Base-by-base conservation (phyloP, 2,329 filamentous ascomycete genomes). In the Seiridium cupressi region DNA sequence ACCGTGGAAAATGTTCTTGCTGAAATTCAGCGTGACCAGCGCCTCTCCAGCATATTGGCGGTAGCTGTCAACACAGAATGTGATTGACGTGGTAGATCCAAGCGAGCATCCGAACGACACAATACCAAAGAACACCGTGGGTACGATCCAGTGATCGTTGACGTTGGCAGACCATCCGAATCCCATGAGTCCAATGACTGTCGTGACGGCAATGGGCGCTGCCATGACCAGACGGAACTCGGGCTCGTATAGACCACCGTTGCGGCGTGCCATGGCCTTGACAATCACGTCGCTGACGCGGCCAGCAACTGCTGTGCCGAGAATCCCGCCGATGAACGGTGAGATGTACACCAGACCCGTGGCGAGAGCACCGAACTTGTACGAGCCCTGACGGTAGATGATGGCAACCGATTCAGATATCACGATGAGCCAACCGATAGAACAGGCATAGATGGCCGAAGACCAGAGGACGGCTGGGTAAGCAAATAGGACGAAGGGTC, bases 381-480 rank as follows among this genome's bases (percentile, higher is more conserved):
- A 98, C 0, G 81, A 81, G 0, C 80, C 78, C 58, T 86, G 80
- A 44, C 90, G 86, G 73, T 92, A 98, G 62, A 98, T 90, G 61
- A 89, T 82, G 0, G 92, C 85, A 3, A 98, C 87, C 0, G 90
- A 90, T 74, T 98, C 93, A 0, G 93, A 97, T 1, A 98, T 84
- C 48, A 98, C 93, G 65, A 98, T 97, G 35, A 98, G 83, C 95
- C 94, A 98, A 44, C 94, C 94, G 5, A 98, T 85, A 0, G 93
- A 95, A 67, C 95, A 89, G 0, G 93, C 81, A 72, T 98, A 98
- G 3, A 97, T 86, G 0, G 90, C 80, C 0, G 92, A 80, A 5
- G 91, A 94, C 94, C 93, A 98, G 7, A 97, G 83, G 1, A 98
- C 90, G 0, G 91, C 86, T 0, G 95, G 95, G 69, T 98, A 97